Percentiles rank a stretch among this genome's conserved stretches.
phyloP scores from a whole-genome alignment of 805 yeast genomes.

The Myxozyma nipponensis region DNA sequence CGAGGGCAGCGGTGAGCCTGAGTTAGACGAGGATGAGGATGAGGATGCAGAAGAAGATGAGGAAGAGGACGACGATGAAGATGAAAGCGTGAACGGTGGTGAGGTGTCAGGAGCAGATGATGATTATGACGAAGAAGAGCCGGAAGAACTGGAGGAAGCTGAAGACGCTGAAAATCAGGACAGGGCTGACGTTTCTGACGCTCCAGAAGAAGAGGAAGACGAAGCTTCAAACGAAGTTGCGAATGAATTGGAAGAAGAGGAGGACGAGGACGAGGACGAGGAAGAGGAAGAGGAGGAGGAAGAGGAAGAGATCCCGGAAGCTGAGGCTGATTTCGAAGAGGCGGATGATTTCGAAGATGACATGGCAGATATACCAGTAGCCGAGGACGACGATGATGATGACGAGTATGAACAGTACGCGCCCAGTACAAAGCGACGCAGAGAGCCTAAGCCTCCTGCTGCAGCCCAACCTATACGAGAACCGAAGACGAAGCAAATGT shows the following conservation, averaged over 20 bases:
- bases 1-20: conserved; percentile 1
- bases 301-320: neutral
- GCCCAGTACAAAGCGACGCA: neutral
- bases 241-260: neutral
- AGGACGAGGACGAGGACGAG: conserved; percentile 7
- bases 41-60: conserved; percentile 21
- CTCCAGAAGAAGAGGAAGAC: neutral
- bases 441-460: neutral
- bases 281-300: neutral
- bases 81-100: conserved; percentile 14
- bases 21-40: conserved; percentile 23
- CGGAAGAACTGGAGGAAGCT: neutral
- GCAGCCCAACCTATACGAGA: neutral
- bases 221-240: neutral
- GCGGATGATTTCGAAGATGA: neutral
- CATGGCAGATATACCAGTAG: neutral
- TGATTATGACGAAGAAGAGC: neutral
- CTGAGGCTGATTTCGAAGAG: neutral
- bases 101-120: conserved; percentile 4
- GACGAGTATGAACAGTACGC: neutral
- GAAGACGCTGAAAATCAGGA: neutral
- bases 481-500: neutral
- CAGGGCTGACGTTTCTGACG: neutral
- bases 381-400: neutral
- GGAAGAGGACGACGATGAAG: conserved; percentile 20